Conservation (phyloP, 495 filamentous ascomycete species). For the Hypoxylon perforatum region DNA sequence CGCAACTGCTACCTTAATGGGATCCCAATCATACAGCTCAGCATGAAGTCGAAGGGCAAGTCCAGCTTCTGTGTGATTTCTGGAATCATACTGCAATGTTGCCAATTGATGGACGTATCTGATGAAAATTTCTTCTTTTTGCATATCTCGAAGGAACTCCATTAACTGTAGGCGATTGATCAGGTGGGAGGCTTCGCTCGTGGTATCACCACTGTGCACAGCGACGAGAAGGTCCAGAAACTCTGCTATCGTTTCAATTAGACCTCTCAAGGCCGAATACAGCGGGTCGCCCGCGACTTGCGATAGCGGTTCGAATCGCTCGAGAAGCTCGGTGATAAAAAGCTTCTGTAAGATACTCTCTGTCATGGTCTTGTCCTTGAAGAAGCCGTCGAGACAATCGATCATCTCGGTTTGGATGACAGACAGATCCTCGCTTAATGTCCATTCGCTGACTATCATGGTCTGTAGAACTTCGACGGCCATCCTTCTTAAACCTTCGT, state of each 20-base stretch:
- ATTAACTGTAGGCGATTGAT: constrained; percentile 91
- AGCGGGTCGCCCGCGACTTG: constrained; percentile 75
- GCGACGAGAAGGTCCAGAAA: constrained; percentile 91
- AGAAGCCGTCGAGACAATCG: constrained; percentile 90
- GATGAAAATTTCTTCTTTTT: constrained; percentile 96
- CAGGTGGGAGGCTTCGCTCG: constrained; percentile 78
- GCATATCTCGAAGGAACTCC: constrained; percentile 97
- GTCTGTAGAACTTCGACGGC: constrained; percentile 93
- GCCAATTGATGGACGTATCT: constrained; percentile 96
- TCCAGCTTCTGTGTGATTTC: constrained; percentile 90
- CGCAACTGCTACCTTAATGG: constrained; percentile 71
- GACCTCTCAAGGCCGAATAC: constrained; percentile 76
- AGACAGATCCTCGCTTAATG: constrained; percentile 89
- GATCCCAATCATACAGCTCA: constrained; percentile 93
- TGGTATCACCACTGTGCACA: constrained; percentile 84
- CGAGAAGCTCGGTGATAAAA: constrained; percentile 87
- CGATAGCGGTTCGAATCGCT: constrained; percentile 79
- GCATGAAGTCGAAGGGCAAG: constrained; percentile 91
- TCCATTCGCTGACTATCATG: constrained; percentile 99
- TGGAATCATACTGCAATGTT: constrained; percentile 74
- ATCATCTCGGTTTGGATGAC: constrained; percentile 97
- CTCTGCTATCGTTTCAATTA: constrained; percentile 87
- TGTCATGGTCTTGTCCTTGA: constrained; percentile 86
- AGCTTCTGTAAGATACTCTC: constrained; percentile 92
- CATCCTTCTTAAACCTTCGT: constrained; percentile 88